Conservation (phyloP, 768 basidiomycete species). For the Leucocoprinus sp. region DNA sequence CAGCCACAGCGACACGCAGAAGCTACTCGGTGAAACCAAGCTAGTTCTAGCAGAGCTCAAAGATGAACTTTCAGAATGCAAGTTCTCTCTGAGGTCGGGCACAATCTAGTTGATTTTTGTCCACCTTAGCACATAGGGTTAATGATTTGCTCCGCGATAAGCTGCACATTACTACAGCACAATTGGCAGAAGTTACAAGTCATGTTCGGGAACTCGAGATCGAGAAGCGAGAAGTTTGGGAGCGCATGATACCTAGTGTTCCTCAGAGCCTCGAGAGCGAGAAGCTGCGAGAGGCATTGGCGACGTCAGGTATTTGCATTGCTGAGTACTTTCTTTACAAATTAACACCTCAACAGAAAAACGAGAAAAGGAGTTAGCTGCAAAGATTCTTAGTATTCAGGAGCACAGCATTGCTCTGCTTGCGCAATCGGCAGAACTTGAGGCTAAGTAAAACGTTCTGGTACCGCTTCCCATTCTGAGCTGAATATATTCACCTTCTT, state of each 20-base stretch:
- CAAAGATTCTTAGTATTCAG: slow-evolving; percentile 21
- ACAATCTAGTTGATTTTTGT: background rate
- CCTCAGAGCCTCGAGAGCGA: slow-evolving; percentile 14
- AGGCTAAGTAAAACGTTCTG: slow-evolving; percentile 16
- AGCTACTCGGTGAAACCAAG: slow-evolving; percentile 1
- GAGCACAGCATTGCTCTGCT: slow-evolving; percentile 20
- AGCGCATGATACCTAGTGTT: slow-evolving; percentile 14
- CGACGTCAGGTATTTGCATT: slow-evolving; percentile 9
- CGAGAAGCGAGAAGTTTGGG: slow-evolving; percentile 19
- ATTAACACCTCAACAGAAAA: slow-evolving; percentile 13
- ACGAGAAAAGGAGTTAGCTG: slow-evolving; percentile 18
- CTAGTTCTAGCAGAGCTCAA: background rate
- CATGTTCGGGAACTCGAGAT: slow-evolving; percentile 29
- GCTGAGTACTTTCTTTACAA: background rate
- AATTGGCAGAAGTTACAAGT: slow-evolving; percentile 24
- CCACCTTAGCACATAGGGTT: slow-evolving; percentile 3
- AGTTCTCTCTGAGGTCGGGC: background rate
- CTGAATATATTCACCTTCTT: background rate
- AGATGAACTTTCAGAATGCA: slow-evolving; percentile 11
- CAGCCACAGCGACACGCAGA: background rate
- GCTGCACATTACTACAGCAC: slow-evolving; percentile 24
- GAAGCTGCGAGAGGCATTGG: slow-evolving; percentile 11
- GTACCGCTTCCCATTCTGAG: background rate
- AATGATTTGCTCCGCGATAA: slow-evolving; percentile 32
- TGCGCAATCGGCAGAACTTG: slow-evolving; percentile 16